These are phyloP conservation scores for Penicillium bovifimosum DNA, from an alignment of 495 filamentous ascomycete species.

Conservation along the genomic window DNA sequence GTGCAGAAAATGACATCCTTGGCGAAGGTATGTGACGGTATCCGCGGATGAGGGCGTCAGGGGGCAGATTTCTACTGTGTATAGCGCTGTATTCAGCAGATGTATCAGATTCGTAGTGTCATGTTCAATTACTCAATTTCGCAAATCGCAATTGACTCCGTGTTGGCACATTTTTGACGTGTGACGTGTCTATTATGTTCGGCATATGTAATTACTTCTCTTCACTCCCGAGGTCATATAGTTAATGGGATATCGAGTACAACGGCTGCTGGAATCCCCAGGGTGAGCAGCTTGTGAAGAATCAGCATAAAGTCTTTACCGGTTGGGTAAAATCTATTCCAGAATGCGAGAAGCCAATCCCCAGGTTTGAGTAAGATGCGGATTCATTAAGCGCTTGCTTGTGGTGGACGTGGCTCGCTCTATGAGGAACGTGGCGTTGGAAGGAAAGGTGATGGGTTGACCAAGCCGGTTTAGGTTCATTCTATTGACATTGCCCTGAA, in stretches of 20 bases:
- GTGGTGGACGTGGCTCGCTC: no score
- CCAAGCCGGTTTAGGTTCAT: no score
- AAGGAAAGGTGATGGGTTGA: no score
- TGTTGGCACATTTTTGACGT: not conserved
- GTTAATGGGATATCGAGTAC: no score
- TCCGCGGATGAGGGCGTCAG: no score
- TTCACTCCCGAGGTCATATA: no score
- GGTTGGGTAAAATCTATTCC: not conserved
- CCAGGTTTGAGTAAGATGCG: not conserved
- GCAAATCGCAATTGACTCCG: no score
- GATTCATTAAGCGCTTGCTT: not conserved
- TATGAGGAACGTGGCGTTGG: no score
- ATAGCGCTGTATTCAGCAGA: not conserved
- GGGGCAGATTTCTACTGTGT: not conserved
- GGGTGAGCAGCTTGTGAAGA: not conserved
- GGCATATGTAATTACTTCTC: not conserved
- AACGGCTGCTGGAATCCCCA: no score
- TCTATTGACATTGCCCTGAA: no score
- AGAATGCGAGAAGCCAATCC: not conserved
- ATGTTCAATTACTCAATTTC: not conserved
- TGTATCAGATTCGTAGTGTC: not conserved
- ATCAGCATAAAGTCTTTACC: conserved; percentile 10
- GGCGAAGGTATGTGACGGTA: not conserved
- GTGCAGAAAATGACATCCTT: not conserved
- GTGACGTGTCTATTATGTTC: not conserved